These are phyloP conservation scores for Solanum peruvianum DNA, from an alignment of 257 asterid species.

Conservation along the genomic window DNA sequence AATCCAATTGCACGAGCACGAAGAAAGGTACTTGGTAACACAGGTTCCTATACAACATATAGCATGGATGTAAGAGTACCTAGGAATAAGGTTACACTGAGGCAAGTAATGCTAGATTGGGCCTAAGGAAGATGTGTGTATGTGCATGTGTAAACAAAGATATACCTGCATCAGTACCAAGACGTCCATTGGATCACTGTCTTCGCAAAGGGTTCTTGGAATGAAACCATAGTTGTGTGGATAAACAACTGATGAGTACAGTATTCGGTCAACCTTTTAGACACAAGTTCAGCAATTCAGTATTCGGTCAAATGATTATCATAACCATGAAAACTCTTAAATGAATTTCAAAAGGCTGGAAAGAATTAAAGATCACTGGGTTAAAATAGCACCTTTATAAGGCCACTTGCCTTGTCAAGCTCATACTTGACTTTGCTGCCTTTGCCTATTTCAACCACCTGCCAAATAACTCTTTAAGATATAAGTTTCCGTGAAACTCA, in stretches of 20 bases:
- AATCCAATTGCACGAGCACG: constrained; percentile 97
- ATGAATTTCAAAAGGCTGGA: background rate
- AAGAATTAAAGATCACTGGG: background rate
- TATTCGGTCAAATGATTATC: background rate
- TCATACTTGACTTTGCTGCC: constrained; percentile 94
- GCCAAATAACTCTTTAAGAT: constrained; percentile 4
- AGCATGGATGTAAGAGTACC: background rate
- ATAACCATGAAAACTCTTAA: background rate
- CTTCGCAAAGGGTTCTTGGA: constrained; percentile 87
- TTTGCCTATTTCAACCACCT: constrained; percentile 87
- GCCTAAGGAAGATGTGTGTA: background rate
- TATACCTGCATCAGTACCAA: constrained; percentile 86
- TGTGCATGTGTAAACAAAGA: background rate
- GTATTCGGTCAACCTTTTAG: constrained; percentile 69
- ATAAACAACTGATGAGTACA: constrained; percentile 90
- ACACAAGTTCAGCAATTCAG: background rate
- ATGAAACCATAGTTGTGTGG: constrained; percentile 95
- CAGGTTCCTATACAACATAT: constrained; percentile 52
- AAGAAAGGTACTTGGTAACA: constrained; percentile 70
- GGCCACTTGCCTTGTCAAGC: constrained; percentile 87
- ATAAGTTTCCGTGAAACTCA: background rate
- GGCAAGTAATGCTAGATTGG: background rate
- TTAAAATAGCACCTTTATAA: constrained; percentile 47
- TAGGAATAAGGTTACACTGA: background rate
- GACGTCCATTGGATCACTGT: constrained; percentile 86